Evolutionary conservation across 2,329 filamentous ascomycete genomes (phyloP).

Genomic region (Pseudogymnoascus pannorum): DNA sequence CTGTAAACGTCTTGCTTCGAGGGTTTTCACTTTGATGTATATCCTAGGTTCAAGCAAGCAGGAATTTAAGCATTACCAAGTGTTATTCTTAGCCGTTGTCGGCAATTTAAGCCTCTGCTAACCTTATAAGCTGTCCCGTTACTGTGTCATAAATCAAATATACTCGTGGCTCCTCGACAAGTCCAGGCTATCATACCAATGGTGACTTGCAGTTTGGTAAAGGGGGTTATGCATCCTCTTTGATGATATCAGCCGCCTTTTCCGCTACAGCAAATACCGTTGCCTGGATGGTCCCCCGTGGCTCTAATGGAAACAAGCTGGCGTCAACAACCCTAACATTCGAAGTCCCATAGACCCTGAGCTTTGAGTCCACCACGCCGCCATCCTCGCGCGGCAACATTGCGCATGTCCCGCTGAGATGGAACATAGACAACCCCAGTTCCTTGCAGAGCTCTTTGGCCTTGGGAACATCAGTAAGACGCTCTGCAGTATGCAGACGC

Average conservation of each 20-base stretch:
- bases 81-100: neutral
- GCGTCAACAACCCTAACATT: conserved; percentile 8
- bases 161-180: no score
- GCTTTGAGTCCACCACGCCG: conserved; percentile 13
- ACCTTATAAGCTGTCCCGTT: neutral
- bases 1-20: neutral
- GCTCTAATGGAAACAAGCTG: conserved; percentile 11
- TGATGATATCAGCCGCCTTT: conserved; percentile 10
- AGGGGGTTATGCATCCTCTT: neutral
- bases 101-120: neutral
- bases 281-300: conserved; percentile 1
- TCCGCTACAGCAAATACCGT: conserved; percentile 9
- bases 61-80: neutral
- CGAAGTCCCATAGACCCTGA: conserved; percentile 9
- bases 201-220: neutral
- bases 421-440: conserved; percentile 13
- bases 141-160: neutral
- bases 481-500: neutral
- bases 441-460: conserved; percentile 13
- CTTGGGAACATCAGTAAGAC: conserved; percentile 1
- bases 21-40: neutral
- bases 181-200: neutral
- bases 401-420: conserved; percentile 21
- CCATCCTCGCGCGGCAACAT: conserved; percentile 21
- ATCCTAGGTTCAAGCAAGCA: neutral